Evolutionary conservation across 2,329 filamentous ascomycete genomes (phyloP).

Genomic region (Chalara sp.): DNA sequence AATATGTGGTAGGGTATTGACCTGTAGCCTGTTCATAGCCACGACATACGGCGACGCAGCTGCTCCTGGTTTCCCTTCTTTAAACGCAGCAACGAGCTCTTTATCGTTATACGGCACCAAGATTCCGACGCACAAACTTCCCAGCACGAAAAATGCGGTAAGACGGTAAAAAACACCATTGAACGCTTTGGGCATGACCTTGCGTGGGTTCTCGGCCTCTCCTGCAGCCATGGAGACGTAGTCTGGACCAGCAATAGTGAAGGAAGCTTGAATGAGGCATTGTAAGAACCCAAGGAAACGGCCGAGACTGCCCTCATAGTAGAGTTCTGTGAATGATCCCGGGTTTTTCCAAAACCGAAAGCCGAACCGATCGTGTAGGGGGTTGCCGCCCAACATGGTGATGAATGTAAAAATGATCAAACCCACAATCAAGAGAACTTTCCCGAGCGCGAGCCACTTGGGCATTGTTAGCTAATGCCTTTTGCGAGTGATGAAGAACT

Average conservation of each 20-base stretch:
- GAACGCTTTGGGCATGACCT: constrained; percentile 51
- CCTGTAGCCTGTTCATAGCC: constrained; percentile 42
- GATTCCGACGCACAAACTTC: constrained; percentile 52
- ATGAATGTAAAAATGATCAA: constrained; percentile 26
- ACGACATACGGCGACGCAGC: constrained; percentile 44
- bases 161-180: constrained; percentile 54
- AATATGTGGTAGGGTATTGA: constrained; percentile 40
- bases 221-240: constrained; percentile 49
- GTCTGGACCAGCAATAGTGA: constrained; percentile 40
- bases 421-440: constrained; percentile 26
- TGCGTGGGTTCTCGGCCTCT: constrained; percentile 50
- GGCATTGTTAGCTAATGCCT: neutral
- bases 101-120: constrained; percentile 48
- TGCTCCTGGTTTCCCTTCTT: constrained; percentile 36
- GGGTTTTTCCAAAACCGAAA: constrained; percentile 43
- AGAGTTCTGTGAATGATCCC: constrained; percentile 36
- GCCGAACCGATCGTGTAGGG: constrained; percentile 22
- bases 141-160: constrained; percentile 52
- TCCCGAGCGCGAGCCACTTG: constrained; percentile 25
- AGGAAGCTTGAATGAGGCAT: constrained; percentile 41
- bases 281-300: constrained; percentile 46
- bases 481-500: neutral
- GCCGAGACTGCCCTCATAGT: constrained; percentile 34
- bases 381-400: constrained; percentile 29
- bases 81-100: constrained; percentile 30